Conservation (phyloP, 257 asterid genomes). For the Primulina huaijiensis region DNA sequence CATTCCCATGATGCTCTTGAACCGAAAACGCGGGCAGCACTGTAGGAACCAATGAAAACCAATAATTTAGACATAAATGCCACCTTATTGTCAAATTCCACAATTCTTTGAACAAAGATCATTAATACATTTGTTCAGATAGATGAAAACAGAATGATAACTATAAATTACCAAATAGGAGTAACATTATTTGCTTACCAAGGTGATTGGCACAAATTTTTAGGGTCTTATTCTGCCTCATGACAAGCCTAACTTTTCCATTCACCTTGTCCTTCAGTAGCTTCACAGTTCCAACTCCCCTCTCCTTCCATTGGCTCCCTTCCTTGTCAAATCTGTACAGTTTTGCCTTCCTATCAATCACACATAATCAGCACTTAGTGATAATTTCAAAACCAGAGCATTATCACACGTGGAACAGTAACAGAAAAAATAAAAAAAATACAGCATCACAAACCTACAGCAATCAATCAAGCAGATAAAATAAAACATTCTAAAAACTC, state of each 20-base stretch:
- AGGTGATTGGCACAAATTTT: slow-evolving; percentile 26
- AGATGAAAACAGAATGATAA: background rate
- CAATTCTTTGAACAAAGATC: background rate
- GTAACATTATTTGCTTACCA: background rate
- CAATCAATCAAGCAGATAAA: background rate
- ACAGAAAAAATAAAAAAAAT: background rate
- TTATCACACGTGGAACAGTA: background rate
- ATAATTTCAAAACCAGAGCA: background rate
- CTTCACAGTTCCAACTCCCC: slow-evolving; percentile 22
- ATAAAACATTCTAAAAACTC: background rate
- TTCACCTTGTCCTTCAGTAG: slow-evolving; percentile 22
- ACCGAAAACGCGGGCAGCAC: slow-evolving; percentile 39
- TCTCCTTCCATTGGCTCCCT: slow-evolving; percentile 27
- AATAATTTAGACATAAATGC: background rate
- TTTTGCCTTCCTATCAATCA: slow-evolving; percentile 8
- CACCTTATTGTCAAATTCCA: background rate
- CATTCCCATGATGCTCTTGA: slow-evolving; percentile 56
- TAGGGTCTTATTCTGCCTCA: slow-evolving; percentile 23
- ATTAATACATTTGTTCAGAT: background rate
- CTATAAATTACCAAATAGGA: background rate
- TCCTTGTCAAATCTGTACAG: slow-evolving; percentile 25
- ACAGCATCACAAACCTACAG: background rate
- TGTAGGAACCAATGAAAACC: slow-evolving; percentile 3
- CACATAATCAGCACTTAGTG: background rate
- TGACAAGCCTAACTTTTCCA: slow-evolving; percentile 22